Evolutionary conservation across 2,329 filamentous ascomycete species (phyloP).

Genomic region (Chaetoscypha palmicola): DNA sequence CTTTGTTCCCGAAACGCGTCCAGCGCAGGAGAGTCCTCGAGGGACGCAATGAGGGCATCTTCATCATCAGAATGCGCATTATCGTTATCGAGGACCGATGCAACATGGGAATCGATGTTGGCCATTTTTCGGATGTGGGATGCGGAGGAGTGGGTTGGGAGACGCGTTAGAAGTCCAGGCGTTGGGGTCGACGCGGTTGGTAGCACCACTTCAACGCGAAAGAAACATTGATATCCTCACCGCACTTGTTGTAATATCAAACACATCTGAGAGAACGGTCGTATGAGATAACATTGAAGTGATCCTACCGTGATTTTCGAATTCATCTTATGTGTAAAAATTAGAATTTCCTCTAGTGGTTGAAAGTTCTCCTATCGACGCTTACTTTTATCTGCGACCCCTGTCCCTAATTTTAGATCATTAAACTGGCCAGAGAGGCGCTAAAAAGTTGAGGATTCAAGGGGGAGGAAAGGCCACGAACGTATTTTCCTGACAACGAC

Average conservation of each 20-base stretch:
- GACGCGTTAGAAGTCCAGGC: slow-evolving; percentile 10
- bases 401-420: neutral
- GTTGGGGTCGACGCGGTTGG: neutral
- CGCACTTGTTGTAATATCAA: too few species aligned
- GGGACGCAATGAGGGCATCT: slow-evolving; percentile 50
- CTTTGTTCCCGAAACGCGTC: slow-evolving; percentile 50
- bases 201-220: too few species aligned
- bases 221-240: too few species aligned
- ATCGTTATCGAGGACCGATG: slow-evolving; percentile 37
- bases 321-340: too few species aligned
- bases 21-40: slow-evolving; percentile 45
- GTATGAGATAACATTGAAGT: too few species aligned
- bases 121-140: slow-evolving; percentile 31
- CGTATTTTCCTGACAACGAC: neutral
- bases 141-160: neutral
- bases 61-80: slow-evolving; percentile 40
- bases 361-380: neutral
- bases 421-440: neutral
- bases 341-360: too few species aligned
- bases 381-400: neutral
- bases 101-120: slow-evolving; percentile 43
- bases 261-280: too few species aligned
- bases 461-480: slow-evolving; percentile 8
- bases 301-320: too few species aligned
- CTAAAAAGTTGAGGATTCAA: slow-evolving; percentile 8